These are phyloP conservation scores for Pichia heedii DNA, from an alignment of 805 yeast genomes.

Conservation along the genomic window DNA sequence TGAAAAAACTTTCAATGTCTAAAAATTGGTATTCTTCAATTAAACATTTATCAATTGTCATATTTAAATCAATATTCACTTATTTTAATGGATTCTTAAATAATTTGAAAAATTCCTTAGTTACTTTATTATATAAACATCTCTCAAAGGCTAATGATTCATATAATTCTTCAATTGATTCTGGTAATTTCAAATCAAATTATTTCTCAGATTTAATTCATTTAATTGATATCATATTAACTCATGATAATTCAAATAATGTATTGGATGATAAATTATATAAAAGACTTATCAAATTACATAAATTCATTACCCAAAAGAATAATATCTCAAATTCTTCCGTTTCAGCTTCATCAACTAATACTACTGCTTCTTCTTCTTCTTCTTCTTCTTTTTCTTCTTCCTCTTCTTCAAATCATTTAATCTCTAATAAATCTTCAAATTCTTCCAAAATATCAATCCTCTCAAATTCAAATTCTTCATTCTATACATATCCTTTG, in stretches of 20 bases:
- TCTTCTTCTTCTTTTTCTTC: constrained; percentile 21
- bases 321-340: constrained; percentile 9
- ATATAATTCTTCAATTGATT: constrained; percentile 25
- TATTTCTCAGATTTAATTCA: constrained; percentile 25
- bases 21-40: constrained; percentile 25
- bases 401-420: constrained; percentile 10
- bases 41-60: constrained; percentile 24
- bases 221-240: constrained; percentile 23
- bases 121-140: constrained; percentile 25
- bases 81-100: constrained; percentile 29
- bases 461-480: background rate
- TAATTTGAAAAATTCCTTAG: constrained; percentile 20
- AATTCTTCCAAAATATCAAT: too few relatives aligned
- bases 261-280: constrained; percentile 24
- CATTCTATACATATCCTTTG: constrained; percentile 23
- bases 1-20: constrained; percentile 25
- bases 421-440: background rate
- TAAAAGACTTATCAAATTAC: constrained; percentile 23
- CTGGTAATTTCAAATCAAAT: constrained; percentile 23
- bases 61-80: constrained; percentile 23
- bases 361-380: constrained; percentile 18
- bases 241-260: constrained; percentile 21
- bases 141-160: constrained; percentile 27
- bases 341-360: constrained; percentile 7
- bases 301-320: constrained; percentile 19